A percentile compares a stretch with the other conserved stretches of the same genome.
phyloP scores from a whole-genome alignment of 805 yeast genomes.

The Spathaspora passalidarum region DNA sequence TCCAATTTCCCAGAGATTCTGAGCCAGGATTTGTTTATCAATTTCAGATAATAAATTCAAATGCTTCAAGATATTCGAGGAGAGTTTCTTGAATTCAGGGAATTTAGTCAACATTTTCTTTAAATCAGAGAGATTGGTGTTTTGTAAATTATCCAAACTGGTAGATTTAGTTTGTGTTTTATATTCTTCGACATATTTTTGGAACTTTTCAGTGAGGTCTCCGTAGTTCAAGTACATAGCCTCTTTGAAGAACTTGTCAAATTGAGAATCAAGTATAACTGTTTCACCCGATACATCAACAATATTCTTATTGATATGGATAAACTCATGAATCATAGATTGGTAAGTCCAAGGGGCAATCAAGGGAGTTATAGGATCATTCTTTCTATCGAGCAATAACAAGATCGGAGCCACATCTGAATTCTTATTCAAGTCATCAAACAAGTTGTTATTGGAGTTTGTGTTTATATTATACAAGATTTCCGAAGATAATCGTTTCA shows the following conservation, averaged over 20 bases:
- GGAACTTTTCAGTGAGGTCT: conserved; percentile 85
- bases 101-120: conserved; percentile 86
- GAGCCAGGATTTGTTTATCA: conserved; percentile 63
- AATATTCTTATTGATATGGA: conserved; percentile 79
- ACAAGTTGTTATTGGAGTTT: conserved; percentile 54
- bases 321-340: conserved; percentile 91
- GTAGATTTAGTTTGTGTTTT: conserved; percentile 75
- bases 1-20: conserved; percentile 77
- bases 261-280: conserved; percentile 51
- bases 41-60: conserved; percentile 87
- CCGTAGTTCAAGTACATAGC: conserved; percentile 92
- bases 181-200: conserved; percentile 78
- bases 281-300: conserved; percentile 55
- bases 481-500: conserved; percentile 65
- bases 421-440: conserved; percentile 57
- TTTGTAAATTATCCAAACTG: conserved; percentile 53
- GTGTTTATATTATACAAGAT: conserved; percentile 54
- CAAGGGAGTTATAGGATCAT: conserved; percentile 92
- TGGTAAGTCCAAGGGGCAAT: conserved; percentile 97
- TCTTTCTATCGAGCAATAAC: conserved; percentile 75
- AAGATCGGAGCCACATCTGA: conserved; percentile 71
- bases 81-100: conserved; percentile 88
- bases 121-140: conserved; percentile 76
- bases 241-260: conserved; percentile 75
- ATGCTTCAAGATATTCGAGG: conserved; percentile 88